A percentile compares a stretch with the other conserved stretches of the same genome.
Conservation (phyloP, 106 monocot species). For the Vanilla planifolia region DNA sequence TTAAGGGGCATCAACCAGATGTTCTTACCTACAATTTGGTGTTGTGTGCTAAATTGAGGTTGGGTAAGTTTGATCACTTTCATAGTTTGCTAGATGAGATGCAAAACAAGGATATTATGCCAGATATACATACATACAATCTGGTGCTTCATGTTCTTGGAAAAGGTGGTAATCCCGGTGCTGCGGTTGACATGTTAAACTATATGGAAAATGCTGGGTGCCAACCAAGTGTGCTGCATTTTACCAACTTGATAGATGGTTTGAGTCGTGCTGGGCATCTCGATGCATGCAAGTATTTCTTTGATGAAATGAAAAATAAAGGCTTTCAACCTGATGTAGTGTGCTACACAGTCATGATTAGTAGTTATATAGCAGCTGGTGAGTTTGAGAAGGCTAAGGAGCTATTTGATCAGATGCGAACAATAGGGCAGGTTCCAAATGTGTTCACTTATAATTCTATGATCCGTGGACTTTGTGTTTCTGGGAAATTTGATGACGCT, state of each 20-base stretch:
- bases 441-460: constrained; percentile 94
- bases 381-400: constrained; percentile 57
- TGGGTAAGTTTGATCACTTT: constrained; percentile 79
- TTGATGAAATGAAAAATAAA: constrained; percentile 76
- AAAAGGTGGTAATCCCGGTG: constrained; percentile 79
- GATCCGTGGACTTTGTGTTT: constrained; percentile 68
- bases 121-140: constrained; percentile 82
- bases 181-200: constrained; percentile 70
- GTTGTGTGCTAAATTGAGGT: constrained; percentile 67
- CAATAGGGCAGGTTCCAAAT: constrained; percentile 72
- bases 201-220: constrained; percentile 74
- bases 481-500: constrained; percentile 70
- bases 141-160: constrained; percentile 84
- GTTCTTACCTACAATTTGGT: constrained; percentile 80
- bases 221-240: constrained; percentile 73
- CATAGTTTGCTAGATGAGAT: constrained; percentile 78
- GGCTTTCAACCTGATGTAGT: constrained; percentile 83
- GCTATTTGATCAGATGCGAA: constrained; percentile 64
- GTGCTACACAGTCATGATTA: constrained; percentile 86
- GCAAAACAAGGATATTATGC: constrained; percentile 48
- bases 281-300: constrained; percentile 83
- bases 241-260: constrained; percentile 83
- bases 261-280: constrained; percentile 78
- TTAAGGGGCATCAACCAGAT: constrained; percentile 54
- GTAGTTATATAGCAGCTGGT: constrained; percentile 55